Evolutionary conservation across 352 stramenopile genomes (phyloP).

Genomic region (Globisporangium cystogenes): DNA sequence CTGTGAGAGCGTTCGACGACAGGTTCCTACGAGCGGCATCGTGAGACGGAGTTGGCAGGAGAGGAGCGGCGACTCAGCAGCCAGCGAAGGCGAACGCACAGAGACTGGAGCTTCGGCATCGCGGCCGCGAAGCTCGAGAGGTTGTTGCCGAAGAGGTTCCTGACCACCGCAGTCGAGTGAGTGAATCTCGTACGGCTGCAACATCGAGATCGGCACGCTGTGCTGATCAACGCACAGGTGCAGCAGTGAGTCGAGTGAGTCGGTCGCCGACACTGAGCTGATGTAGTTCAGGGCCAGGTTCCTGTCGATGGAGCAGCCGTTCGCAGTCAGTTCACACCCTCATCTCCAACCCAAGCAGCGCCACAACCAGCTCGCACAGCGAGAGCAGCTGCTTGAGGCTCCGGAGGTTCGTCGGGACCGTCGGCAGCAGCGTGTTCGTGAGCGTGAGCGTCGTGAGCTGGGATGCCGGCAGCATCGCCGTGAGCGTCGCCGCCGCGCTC

Average conservation of each 20-base stretch:
- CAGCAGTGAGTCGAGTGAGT: conserved; percentile 4
- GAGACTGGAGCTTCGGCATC: conserved; percentile 35
- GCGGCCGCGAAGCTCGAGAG: conserved; percentile 33
- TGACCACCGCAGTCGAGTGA: no score
- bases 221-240: conserved; percentile 10
- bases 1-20: conserved; percentile 42
- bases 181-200: no score
- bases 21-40: conserved; percentile 26
- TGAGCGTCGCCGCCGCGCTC: neutral
- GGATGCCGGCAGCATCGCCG: conserved; percentile 9
- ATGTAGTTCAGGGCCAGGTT: conserved; percentile 14
- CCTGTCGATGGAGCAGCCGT: neutral
- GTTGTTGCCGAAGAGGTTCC: conserved; percentile 49
- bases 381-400: conserved; percentile 6
- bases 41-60: neutral
- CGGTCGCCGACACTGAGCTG: neutral
- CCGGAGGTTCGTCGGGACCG: conserved; percentile 5
- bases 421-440: conserved; percentile 6
- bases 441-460: conserved; percentile 5
- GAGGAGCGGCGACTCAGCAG: no score
- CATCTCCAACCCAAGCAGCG: no score
- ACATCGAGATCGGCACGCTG: no score
- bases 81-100: conserved; percentile 23
- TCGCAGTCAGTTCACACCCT: neutral
- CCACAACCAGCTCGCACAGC: conserved; percentile 1